Conservation (phyloP, 2,329 filamentous ascomycete genomes). For the Dactylellina sp. region DNA sequence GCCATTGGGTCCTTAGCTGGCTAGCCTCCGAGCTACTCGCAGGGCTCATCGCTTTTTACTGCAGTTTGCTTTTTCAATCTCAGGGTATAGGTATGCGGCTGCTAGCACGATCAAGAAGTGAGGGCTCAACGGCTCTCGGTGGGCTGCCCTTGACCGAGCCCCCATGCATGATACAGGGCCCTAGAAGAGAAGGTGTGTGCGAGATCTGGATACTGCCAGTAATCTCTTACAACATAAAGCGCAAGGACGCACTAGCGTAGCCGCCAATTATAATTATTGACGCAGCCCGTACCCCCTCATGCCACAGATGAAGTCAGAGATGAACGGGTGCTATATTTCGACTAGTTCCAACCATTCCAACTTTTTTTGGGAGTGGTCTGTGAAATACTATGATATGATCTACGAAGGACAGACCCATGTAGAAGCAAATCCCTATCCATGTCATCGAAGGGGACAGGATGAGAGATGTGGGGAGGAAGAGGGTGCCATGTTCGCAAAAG, state of each 20-base stretch:
- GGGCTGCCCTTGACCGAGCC: constrained; percentile 1
- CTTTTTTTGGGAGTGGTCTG: constrained; percentile 35
- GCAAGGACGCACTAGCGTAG: constrained; percentile 43
- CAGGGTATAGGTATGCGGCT: constrained; percentile 54
- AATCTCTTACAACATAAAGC: background rate
- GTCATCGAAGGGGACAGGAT: constrained; percentile 20
- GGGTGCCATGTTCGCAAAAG: constrained; percentile 37
- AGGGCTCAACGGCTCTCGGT: constrained; percentile 27
- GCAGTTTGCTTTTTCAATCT: constrained; percentile 45
- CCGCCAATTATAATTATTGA: constrained; percentile 53
- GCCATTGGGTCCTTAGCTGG: constrained; percentile 32
- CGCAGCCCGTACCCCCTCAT: constrained; percentile 16
- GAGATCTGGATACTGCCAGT: background rate
- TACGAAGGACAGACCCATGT: constrained; percentile 46
- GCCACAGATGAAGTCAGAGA: constrained; percentile 26
- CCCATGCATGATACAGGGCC: constrained; percentile 43
- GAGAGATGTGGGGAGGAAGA: constrained; percentile 11
- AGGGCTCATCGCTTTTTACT: constrained; percentile 45
- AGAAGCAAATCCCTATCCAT: constrained; percentile 21
- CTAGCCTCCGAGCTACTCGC: constrained; percentile 31
- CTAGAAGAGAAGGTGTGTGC: constrained; percentile 22
- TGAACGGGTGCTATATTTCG: constrained; percentile 35
- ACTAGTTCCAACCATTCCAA: constrained; percentile 46
- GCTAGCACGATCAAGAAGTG: constrained; percentile 10
- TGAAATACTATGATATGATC: constrained; percentile 35